These are phyloP conservation scores for Polytolypa hystricis DNA, from an alignment of 2,329 filamentous ascomycete genomes.

Conservation along the genomic window DNA sequence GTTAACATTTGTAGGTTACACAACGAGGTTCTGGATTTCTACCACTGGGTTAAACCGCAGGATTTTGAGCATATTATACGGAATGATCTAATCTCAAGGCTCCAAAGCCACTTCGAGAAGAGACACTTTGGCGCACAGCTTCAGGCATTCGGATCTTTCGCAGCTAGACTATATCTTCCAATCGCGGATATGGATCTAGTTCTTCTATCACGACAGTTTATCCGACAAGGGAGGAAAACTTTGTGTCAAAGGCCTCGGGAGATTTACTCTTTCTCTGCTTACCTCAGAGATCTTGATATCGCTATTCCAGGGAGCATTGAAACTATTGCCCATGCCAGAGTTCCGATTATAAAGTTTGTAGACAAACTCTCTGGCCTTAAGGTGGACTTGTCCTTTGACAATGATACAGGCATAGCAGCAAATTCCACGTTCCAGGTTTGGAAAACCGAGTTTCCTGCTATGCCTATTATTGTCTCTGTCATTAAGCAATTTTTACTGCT, in stretches of 20 bases:
- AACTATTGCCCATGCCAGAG: slow-evolving; percentile 63
- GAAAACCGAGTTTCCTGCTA: slow-evolving; percentile 68
- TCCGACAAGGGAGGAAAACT: slow-evolving; percentile 41
- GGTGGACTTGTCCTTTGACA: slow-evolving; percentile 93
- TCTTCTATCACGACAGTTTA: slow-evolving; percentile 53
- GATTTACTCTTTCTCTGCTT: slow-evolving; percentile 52
- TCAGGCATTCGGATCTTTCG: slow-evolving; percentile 83
- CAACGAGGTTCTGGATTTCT: slow-evolving; percentile 83
- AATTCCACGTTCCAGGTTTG: slow-evolving; percentile 70
- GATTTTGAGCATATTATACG: slow-evolving; percentile 69
- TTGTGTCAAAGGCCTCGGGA: slow-evolving; percentile 40
- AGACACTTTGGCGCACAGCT: slow-evolving; percentile 53
- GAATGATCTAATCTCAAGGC: slow-evolving; percentile 56
- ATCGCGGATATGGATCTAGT: slow-evolving; percentile 93
- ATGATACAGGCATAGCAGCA: slow-evolving; percentile 67
- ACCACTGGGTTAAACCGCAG: slow-evolving; percentile 67
- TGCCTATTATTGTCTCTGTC: slow-evolving; percentile 75
- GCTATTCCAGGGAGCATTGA: slow-evolving; percentile 50
- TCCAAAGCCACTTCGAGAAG: slow-evolving; percentile 49
- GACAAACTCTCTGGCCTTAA: slow-evolving; percentile 68
- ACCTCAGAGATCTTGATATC: slow-evolving; percentile 47
- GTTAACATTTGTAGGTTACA: slow-evolving; percentile 56
- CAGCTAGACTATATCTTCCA: slow-evolving; percentile 65
- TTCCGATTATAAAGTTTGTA: slow-evolving; percentile 85
- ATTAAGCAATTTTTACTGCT: slow-evolving; percentile 90